A percentile compares a stretch with the other conserved stretches of the same genome.
phyloP scores from a whole-genome alignment of 805 yeast species.

The Candida multigemmis region DNA sequence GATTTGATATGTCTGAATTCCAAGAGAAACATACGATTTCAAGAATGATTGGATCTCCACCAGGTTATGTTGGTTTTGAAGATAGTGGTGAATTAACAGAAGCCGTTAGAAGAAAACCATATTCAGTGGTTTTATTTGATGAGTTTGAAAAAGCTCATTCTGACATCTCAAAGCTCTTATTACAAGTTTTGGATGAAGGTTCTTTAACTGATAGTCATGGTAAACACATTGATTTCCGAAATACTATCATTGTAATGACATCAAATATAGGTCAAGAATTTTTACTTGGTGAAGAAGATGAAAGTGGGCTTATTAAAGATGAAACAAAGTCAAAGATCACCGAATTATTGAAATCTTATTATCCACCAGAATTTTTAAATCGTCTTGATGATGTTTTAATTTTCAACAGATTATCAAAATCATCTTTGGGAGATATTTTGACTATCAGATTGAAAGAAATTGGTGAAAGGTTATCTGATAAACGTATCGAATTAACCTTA shows the following conservation, averaged over 20 bases:
- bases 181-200: slow-evolving; percentile 95
- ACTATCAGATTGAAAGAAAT: slow-evolving; percentile 80
- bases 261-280: slow-evolving; percentile 94
- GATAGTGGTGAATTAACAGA: slow-evolving; percentile 95
- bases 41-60: slow-evolving; percentile 93
- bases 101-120: slow-evolving; percentile 92
- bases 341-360: slow-evolving; percentile 58
- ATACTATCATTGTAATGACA: slow-evolving; percentile 93
- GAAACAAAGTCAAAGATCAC: slow-evolving; percentile 49
- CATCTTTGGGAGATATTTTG: slow-evolving; percentile 69
- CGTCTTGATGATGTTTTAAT: slow-evolving; percentile 91
- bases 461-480: slow-evolving; percentile 65
- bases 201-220: slow-evolving; percentile 93
- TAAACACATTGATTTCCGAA: slow-evolving; percentile 85
- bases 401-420: slow-evolving; percentile 80
- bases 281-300: slow-evolving; percentile 53
- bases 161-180: slow-evolving; percentile 81
- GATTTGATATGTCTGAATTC: slow-evolving; percentile 97
- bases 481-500: slow-evolving; percentile 57
- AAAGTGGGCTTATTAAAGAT: slow-evolving; percentile 49
- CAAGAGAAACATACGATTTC: slow-evolving; percentile 91
- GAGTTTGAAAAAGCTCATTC: slow-evolving; percentile 97
- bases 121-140: slow-evolving; percentile 85
- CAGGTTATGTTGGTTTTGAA: slow-evolving; percentile 95
- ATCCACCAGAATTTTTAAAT: slow-evolving; percentile 94